Evolutionary conservation across 2,329 filamentous ascomycete species (phyloP), one percentile per base, ranked within the genome.

Genomic region (Fusarium gaditjirri): DNA sequence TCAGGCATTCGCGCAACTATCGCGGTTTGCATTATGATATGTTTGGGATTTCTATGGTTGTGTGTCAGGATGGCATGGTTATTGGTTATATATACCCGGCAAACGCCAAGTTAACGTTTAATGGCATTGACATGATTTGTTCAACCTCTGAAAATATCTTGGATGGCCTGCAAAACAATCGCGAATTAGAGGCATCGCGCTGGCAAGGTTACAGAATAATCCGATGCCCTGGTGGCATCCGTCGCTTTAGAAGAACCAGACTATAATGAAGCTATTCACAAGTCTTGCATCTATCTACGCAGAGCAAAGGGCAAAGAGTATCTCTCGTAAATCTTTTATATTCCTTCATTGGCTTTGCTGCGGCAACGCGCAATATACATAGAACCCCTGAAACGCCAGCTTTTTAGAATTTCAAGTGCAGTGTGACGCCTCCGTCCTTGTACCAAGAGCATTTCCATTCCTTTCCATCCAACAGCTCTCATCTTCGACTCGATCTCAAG

Each of bases 361-460:
- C 67, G 49, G 70, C 75, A 72, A 68, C 55, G 75, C 73, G 29
- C 75, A 77, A 77, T 65, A 65, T 77, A 76, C 68, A 75, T 77
- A 70, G 68, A 77, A 77, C 72, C 75, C 76, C 70, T 77, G 68
- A 62, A 77, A 77, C 76, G 76, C 76, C 76, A 77, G 75, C 75
- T 74, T 76, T 77, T 77, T 72, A 68, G 67, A 77, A 76, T 68
- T 65, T 74, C 63, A 76, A 75, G 68, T 77, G 74, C 73, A 77
- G 68, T 76, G 76, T 74, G 75, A 77, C 76, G 73, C 76, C 76
- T 71, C 70, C 68, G 59, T 77, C 65, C 73, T 75, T 70, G 49
- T 77, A 46, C 65, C 75, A 61, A 52, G 65, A 71, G 52, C 62
- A 73, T 52, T 57, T 57, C 38, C 62, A 62, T 63, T 39, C 54